Base-by-base conservation (phyloP, 2,329 filamentous ascomycete species). In the Arthrobotrys sphaeroides region DNA sequence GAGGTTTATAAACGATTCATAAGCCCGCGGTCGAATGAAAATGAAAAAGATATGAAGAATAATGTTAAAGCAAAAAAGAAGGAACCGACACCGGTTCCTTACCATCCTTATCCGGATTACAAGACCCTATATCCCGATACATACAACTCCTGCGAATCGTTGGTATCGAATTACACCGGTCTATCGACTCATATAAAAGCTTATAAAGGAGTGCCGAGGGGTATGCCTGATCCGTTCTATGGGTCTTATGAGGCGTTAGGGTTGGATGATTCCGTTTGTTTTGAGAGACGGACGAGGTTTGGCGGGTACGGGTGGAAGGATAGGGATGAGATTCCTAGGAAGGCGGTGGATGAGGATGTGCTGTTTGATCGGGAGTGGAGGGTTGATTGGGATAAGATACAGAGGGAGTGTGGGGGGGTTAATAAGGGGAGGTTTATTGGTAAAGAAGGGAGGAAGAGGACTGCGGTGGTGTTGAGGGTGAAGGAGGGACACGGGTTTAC, bases 201-300 rank as follows among this genome's bases (percentile, higher is more conserved):
- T 3, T 76, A 76, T 31, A 33, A 61, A 9, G 94, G 94, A 2
- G 87, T 95, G 1, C 91, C 93, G 0, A 86, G 88, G 72, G 94
- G 94, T 0, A 96, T 96, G 81, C 95, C 95, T 0, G 88, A 95
- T 55, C 88, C 93, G 72, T 88, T 92, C 1, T 87, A 94, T 80
- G 95, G 95, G n/a, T 96, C 93, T 0, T 94, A 97, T 80, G 89
- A 93, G 7, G 82, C 94, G 42, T 83, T 98, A 10, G 90, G 89
- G 0, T 84, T 98, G 36, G 88, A 91, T 16, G 88, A 96, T 78
- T 90, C 96, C 80, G 88, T 97, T 51, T 99, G 95, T 83, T 97
- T 97, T 81, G 95, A 99, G 79, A 88, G 95, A 1, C 96, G 92
- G 81, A 94, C 94, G 2, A 88, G 93, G 77, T 88, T 95, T 28